Evolutionary conservation across 2,329 filamentous ascomycete genomes (phyloP).

Genomic region (Microsporum canis): DNA sequence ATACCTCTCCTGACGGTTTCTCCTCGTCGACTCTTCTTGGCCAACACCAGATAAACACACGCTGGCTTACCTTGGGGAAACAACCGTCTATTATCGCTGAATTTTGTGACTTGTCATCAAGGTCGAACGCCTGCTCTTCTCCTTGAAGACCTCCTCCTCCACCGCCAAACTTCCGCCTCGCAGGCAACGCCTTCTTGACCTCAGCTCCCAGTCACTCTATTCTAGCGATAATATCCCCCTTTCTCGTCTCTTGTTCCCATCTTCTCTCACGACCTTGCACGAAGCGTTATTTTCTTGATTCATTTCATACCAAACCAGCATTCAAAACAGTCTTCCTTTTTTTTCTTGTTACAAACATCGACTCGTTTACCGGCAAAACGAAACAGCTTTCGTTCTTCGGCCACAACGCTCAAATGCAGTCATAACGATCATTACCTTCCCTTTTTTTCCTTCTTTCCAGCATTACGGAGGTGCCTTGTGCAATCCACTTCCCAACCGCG

Average conservation of each 20-base stretch:
- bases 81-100: neutral
- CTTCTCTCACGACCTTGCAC: conserved; percentile 14
- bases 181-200: neutral
- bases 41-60: neutral
- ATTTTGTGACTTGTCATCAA: conserved; percentile 4
- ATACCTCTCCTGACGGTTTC: neutral
- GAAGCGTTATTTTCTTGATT: conserved; percentile 12
- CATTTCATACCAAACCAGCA: neutral
- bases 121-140: neutral
- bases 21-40: neutral
- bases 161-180: neutral
- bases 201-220: neutral
- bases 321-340: conserved; percentile 4
- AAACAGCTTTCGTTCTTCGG: conserved; percentile 4
- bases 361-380: conserved; percentile 5
- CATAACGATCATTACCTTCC: conserved; percentile 15
- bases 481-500: conserved; percentile 14
- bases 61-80: neutral
- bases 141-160: neutral
- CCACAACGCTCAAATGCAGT: conserved; percentile 14
- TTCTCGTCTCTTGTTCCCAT: neutral
- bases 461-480: conserved; percentile 2
- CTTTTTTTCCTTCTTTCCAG: conserved; percentile 7
- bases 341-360: conserved; percentile 2
- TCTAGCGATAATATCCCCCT: neutral